A percentile compares a stretch with the other conserved stretches of the same genome.
Evolutionary conservation across 768 basidiomycete genomes (phyloP).

Genomic region (Kwoniella bestiolae): DNA sequence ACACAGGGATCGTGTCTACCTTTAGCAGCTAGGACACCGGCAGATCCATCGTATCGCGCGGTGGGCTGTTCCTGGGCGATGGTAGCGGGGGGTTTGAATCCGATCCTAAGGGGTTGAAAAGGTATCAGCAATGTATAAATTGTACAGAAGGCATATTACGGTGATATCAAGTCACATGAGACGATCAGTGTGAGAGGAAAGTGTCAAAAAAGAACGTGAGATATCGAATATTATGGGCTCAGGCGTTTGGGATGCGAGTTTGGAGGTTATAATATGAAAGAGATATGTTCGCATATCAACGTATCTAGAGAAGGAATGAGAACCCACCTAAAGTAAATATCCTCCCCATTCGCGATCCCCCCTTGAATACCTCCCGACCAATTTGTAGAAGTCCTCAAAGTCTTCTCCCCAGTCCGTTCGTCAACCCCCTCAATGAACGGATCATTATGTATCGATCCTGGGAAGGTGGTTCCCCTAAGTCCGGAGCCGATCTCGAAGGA

Average conservation of each 20-base stretch:
- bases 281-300: no score
- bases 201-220: no score
- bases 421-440: slow-evolving; percentile 71
- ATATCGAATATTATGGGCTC: no score
- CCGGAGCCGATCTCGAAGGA: slow-evolving; percentile 98
- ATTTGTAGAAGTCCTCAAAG: slow-evolving; percentile 83
- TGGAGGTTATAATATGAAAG: no score
- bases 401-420: slow-evolving; percentile 39
- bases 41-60: slow-evolving; percentile 88
- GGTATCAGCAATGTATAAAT: neutral
- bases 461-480: slow-evolving; percentile 90
- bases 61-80: slow-evolving; percentile 91
- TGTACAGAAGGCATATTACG: slow-evolving; percentile 68
- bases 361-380: slow-evolving; percentile 98
- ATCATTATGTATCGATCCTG: slow-evolving; percentile 93
- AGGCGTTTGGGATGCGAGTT: slow-evolving; percentile 80
- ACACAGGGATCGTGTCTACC: slow-evolving; percentile 98
- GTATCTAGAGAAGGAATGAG: slow-evolving; percentile 58
- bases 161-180: no score
- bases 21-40: slow-evolving; percentile 82
- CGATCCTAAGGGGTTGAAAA: slow-evolving; percentile 65
- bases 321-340: slow-evolving; percentile 90
- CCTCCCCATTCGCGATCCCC: slow-evolving; percentile 95
- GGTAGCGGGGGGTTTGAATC: slow-evolving; percentile 98
- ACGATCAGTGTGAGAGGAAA: no score